Percentiles rank a stretch among this genome's conserved stretches.
Conservation (phyloP, 2,329 filamentous ascomycete genomes). For the Teratosphaeria destructans region DNA sequence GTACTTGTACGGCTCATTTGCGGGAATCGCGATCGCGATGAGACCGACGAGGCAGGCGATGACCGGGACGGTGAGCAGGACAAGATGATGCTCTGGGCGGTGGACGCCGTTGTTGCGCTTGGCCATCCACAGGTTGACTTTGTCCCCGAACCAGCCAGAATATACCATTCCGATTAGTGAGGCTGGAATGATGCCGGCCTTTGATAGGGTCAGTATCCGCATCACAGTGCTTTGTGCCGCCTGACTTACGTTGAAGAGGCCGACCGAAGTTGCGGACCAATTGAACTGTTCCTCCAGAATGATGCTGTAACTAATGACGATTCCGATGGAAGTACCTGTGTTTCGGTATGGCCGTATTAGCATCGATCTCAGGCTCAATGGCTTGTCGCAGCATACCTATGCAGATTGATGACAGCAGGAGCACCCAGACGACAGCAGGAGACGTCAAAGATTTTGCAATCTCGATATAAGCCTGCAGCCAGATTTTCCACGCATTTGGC, state of each 20-base stretch:
- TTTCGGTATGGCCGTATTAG: background rate
- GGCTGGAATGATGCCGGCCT: conserved; percentile 13
- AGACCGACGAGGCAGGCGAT: conserved; percentile 23
- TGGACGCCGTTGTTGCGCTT: conserved; percentile 25
- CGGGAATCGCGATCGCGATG: conserved; percentile 25
- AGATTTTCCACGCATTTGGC: background rate
- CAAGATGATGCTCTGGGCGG: conserved; percentile 26
- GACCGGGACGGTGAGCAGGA: conserved; percentile 24
- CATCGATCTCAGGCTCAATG: background rate
- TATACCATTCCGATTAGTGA: conserved; percentile 16
- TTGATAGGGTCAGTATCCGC: background rate
- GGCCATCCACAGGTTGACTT: conserved; percentile 21
- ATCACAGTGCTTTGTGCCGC: background rate
- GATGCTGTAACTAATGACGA: conserved; percentile 30
- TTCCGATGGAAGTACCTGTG: conserved; percentile 23
- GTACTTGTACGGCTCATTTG: conserved; percentile 10
- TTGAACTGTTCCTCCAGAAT: conserved; percentile 26
- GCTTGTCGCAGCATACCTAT: conserved; percentile 17
- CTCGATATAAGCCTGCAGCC: conserved; percentile 14
- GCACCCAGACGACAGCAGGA: conserved; percentile 30
- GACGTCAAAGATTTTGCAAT: conserved; percentile 27
- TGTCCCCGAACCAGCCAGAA: conserved; percentile 17
- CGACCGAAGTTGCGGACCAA: conserved; percentile 20
- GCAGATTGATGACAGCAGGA: conserved; percentile 28
- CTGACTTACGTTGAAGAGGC: conserved; percentile 13